phyloP scores from a whole-genome alignment of 345 rosid species.

The Populus euphratica region DNA sequence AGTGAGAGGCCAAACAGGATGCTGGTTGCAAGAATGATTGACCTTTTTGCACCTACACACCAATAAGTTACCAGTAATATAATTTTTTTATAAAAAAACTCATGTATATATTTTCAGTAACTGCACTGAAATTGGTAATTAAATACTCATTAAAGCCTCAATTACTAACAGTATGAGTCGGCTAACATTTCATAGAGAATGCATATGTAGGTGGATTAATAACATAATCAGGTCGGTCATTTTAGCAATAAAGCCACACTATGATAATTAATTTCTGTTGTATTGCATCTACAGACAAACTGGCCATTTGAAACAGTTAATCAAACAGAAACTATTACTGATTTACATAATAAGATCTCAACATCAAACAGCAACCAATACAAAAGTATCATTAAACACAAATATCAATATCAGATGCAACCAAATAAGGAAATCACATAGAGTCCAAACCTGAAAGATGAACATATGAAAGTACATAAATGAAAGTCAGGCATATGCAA shows the following conservation, averaged over 20 bases:
- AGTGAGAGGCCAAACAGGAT: constrained; percentile 54
- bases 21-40: constrained; percentile 45
- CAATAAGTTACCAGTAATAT: background rate
- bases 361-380: background rate
- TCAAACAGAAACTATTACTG: background rate
- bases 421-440: constrained; percentile 13
- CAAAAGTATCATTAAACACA: background rate
- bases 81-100: background rate
- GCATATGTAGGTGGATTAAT: background rate
- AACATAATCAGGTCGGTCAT: background rate
- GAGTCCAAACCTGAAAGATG: constrained; percentile 71
- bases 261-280: background rate
- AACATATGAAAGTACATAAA: constrained; percentile 76
- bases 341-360: background rate
- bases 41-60: constrained; percentile 63
- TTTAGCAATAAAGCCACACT: background rate
- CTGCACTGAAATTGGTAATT: background rate
- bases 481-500: constrained; percentile 63
- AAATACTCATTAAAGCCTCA: background rate
- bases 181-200: background rate
- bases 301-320: background rate
- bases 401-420: constrained; percentile 1
- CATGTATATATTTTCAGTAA: background rate
- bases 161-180: background rate
- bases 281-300: background rate